These are phyloP conservation scores for Aspergillus sp. DNA, from an alignment of 2,329 filamentous ascomycete species.

Conservation along the genomic window DNA sequence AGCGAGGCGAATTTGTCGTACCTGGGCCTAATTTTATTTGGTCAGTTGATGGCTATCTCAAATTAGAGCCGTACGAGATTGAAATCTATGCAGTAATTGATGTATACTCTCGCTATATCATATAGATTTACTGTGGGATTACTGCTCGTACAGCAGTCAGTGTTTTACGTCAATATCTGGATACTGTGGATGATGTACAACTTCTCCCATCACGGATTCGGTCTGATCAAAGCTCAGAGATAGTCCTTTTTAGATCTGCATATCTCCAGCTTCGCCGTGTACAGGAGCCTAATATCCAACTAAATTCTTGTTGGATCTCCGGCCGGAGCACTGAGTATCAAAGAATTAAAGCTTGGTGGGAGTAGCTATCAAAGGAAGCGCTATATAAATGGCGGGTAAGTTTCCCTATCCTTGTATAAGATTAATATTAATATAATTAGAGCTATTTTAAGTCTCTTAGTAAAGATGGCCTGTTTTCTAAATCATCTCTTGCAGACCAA, in stretches of 20 bases:
- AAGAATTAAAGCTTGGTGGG: conserved; percentile 16
- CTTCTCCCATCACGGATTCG: conserved; percentile 11
- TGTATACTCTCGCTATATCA: conserved; percentile 22
- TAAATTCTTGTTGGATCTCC: too few species aligned
- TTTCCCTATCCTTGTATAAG: neutral
- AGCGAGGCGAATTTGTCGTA: conserved; percentile 3
- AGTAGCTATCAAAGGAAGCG: neutral
- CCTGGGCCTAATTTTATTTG: conserved; percentile 20
- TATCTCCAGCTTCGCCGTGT: conserved; percentile 7
- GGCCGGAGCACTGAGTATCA: too few species aligned
- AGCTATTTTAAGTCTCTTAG: conserved; percentile 12
- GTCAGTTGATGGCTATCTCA: conserved; percentile 22
- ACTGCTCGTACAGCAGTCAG: too few species aligned
- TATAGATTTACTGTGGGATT: too few species aligned
- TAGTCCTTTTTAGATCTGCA: conserved; percentile 8
- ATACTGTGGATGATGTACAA: conserved; percentile 4
- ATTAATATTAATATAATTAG: conserved; percentile 1
- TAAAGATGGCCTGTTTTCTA: conserved; percentile 6
- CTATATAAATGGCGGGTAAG: neutral
- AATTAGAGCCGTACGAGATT: conserved; percentile 19
- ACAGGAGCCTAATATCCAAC: too few species aligned
- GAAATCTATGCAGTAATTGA: conserved; percentile 25
- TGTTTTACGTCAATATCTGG: conserved; percentile 17
- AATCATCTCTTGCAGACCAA: conserved; percentile 5
- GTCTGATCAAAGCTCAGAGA: conserved; percentile 12